These are phyloP conservation scores for Colletotrichum spaethianum DNA, from an alignment of 2,329 filamentous ascomycete genomes.

Conservation along the genomic window DNA sequence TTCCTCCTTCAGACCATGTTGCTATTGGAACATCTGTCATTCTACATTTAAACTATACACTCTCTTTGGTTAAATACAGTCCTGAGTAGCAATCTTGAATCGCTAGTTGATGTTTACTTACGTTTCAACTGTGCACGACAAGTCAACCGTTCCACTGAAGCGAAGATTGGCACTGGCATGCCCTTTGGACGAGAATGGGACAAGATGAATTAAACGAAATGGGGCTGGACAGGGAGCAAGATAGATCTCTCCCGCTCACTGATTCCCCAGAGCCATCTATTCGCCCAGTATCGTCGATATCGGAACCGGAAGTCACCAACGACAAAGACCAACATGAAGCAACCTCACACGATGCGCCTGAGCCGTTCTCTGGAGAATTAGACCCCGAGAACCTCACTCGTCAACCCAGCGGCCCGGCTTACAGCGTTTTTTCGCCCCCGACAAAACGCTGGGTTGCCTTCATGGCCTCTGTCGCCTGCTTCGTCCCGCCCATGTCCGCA, in stretches of 20 bases:
- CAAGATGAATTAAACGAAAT: not conserved
- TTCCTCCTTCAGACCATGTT: not conserved
- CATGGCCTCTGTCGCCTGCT: conserved; percentile 67
- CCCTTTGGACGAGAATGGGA: conserved; percentile 6
- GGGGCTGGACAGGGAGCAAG: not conserved
- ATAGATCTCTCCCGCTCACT: not conserved
- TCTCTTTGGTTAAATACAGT: not conserved
- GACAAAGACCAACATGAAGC: conserved; percentile 19
- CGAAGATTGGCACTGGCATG: not conserved
- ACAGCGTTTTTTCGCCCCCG: conserved; percentile 52
- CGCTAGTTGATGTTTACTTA: not conserved
- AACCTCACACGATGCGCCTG: not conserved
- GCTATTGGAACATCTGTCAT: not conserved
- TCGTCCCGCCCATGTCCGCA: conserved; percentile 71
- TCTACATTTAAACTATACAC: too few species aligned
- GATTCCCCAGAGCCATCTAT: not conserved
- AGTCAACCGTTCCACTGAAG: not conserved
- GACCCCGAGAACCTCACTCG: conserved; percentile 49
- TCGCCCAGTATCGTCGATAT: not conserved
- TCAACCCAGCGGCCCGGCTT: conserved; percentile 52
- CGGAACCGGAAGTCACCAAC: not conserved
- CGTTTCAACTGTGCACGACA: not conserved
- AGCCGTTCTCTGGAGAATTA: not conserved
- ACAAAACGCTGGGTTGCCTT: conserved; percentile 67
- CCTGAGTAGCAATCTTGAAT: not conserved